These are phyloP conservation scores for Ciborinia camelliae DNA, from an alignment of 2,329 filamentous ascomycete genomes.

Conservation along the genomic window DNA sequence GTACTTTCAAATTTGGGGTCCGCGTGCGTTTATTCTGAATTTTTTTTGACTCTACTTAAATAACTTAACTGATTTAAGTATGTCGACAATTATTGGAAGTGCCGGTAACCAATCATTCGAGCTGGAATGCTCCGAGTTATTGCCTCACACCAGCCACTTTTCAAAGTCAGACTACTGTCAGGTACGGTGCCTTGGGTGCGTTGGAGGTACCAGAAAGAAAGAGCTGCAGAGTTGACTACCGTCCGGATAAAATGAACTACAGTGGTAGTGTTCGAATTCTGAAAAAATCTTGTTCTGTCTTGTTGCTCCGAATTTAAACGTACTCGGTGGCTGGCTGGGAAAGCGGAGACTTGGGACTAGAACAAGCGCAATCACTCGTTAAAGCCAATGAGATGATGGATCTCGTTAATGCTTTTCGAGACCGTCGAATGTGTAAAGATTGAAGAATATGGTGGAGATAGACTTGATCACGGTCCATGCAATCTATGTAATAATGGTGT, in stretches of 20 bases:
- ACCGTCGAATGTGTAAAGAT: background rate
- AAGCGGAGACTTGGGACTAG: slow-evolving; percentile 13
- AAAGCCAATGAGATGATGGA: slow-evolving; percentile 9
- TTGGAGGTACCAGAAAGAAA: background rate
- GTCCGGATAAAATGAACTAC: background rate
- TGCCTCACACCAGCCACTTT: slow-evolving; percentile 16
- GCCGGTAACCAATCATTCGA: slow-evolving; percentile 8
- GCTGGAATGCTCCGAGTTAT: slow-evolving; percentile 28
- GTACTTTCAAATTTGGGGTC: background rate
- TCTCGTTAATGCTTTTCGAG: background rate
- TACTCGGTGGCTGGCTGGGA: slow-evolving; percentile 14
- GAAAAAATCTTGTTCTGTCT: slow-evolving; percentile 13
- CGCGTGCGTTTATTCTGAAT: background rate
- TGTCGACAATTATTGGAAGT: slow-evolving; percentile 12
- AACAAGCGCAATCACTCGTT: slow-evolving; percentile 1
- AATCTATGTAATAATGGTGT: slow-evolving; percentile 11
- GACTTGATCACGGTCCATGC: slow-evolving; percentile 10
- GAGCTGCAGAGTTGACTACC: background rate
- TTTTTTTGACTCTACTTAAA: background rate
- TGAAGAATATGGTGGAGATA: slow-evolving; percentile 3
- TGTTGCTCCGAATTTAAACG: slow-evolving; percentile 4
- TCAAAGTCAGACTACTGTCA: slow-evolving; percentile 26
- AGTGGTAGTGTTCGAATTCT: background rate
- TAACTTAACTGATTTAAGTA: slow-evolving; percentile 6
- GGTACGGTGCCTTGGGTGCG: slow-evolving; percentile 22